Percentiles rank a stretch among this genome's conserved stretches.
These are phyloP conservation scores for Solanum hybrid DNA, from an alignment of 305 asterid genomes.

Conservation along the genomic window DNA sequence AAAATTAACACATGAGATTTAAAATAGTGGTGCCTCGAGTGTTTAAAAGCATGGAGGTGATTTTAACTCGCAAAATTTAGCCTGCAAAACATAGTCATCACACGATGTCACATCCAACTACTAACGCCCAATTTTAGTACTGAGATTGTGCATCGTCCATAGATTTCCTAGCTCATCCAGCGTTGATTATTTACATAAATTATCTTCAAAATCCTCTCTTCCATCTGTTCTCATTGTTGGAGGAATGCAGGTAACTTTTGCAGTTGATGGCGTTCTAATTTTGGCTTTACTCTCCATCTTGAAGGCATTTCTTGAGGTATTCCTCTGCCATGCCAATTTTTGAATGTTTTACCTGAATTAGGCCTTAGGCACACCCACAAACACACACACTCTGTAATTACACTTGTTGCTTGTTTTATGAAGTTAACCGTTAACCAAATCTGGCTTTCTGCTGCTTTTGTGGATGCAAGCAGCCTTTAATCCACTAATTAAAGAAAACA, in stretches of 20 bases:
- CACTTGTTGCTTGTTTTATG: background rate
- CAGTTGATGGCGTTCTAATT: constrained; percentile 25
- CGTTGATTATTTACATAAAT: background rate
- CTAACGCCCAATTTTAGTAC: background rate
- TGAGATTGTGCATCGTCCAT: background rate
- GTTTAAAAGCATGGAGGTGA: background rate
- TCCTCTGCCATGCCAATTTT: background rate
- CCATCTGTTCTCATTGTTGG: background rate
- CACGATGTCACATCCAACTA: background rate
- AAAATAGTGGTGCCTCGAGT: background rate
- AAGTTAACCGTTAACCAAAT: background rate
- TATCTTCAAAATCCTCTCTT: background rate
- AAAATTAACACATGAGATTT: background rate
- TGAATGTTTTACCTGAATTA: background rate
- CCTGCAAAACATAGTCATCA: background rate
- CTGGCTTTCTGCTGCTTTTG: background rate
- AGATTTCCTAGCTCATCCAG: background rate
- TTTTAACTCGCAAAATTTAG: background rate
- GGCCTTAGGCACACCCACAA: background rate
- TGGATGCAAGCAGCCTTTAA: background rate
- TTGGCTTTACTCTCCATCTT: constrained; percentile 25
- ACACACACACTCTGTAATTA: background rate
- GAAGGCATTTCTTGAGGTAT: constrained; percentile 34
- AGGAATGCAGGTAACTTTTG: constrained; percentile 22
- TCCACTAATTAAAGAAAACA: background rate